Percentiles rank a stretch among this genome's conserved stretches.
These are phyloP conservation scores for Lachancea thermotolerans DNA, from an alignment of 805 yeast species.

Conservation along the genomic window DNA sequence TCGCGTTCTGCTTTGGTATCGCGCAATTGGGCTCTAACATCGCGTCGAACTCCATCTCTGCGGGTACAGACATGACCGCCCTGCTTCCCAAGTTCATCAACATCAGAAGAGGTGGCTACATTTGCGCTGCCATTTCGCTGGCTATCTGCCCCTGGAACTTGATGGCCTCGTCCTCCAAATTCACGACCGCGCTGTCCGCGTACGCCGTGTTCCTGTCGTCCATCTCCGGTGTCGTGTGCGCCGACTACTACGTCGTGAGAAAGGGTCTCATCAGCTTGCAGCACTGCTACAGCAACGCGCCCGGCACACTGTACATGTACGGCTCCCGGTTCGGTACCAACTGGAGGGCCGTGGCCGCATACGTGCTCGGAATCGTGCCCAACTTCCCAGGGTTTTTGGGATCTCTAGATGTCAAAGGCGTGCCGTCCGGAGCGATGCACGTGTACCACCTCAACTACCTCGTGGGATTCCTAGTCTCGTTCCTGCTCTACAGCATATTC, in stretches of 20 bases:
- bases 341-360: conserved; percentile 76
- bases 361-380: conserved; percentile 33
- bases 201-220: conserved; percentile 74
- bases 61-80: conserved; percentile 52
- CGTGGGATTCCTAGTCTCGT: conserved; percentile 62
- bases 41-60: conserved; percentile 56
- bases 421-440: conserved; percentile 71
- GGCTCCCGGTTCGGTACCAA: conserved; percentile 54
- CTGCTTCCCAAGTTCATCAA: conserved; percentile 52
- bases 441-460: conserved; percentile 72
- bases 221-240: conserved; percentile 63
- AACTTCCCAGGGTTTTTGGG: conserved; percentile 35
- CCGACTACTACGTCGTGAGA: conserved; percentile 56
- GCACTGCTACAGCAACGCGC: conserved; percentile 49
- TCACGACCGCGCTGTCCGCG: conserved; percentile 69
- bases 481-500: conserved; percentile 46
- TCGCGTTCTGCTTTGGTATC: conserved; percentile 54
- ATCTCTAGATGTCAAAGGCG: conserved; percentile 57
- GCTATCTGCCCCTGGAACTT: conserved; percentile 77
- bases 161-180: conserved; percentile 54
- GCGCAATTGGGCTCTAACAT: conserved; percentile 77
- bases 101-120: conserved; percentile 53
- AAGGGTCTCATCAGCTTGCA: conserved; percentile 57
- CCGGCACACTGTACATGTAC: conserved; percentile 41
- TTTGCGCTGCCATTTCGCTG: conserved; percentile 62